A percentile compares a stretch with the other conserved stretches of the same genome.
Conservation (phyloP, 2,329 filamentous ascomycete species). For the Macrophomina pseudophaseolina region DNA sequence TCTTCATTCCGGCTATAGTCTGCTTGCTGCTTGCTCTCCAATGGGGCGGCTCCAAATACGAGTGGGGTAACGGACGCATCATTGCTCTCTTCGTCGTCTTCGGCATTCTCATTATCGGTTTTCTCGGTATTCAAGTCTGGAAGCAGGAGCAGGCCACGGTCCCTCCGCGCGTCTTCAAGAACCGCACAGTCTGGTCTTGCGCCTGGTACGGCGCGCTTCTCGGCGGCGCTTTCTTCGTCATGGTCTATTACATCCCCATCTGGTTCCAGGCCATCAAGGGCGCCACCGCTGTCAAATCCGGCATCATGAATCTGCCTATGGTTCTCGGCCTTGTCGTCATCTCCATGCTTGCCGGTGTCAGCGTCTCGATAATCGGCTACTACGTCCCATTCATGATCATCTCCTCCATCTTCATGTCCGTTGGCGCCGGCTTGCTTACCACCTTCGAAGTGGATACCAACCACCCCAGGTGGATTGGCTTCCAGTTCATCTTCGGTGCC, state of each 20-base stretch:
- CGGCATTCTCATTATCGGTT: constrained; percentile 48
- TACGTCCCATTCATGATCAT: constrained; percentile 57
- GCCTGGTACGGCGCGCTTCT: constrained; percentile 49
- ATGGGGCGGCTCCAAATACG: constrained; percentile 56
- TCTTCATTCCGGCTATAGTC: constrained; percentile 54
- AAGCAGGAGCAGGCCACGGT: constrained; percentile 50
- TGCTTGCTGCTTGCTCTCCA: constrained; percentile 57
- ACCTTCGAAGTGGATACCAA: constrained; percentile 49
- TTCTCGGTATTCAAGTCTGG: constrained; percentile 51
- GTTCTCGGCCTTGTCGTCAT: constrained; percentile 53
- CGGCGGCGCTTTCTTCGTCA: constrained; percentile 51
- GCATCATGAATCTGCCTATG: constrained; percentile 55
- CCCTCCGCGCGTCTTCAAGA: constrained; percentile 46
- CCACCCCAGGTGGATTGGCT: constrained; percentile 46
- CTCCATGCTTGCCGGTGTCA: constrained; percentile 46
- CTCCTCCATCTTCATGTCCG: constrained; percentile 49
- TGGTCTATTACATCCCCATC: constrained; percentile 53
- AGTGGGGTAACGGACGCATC: constrained; percentile 51
- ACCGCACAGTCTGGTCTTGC: constrained; percentile 51
- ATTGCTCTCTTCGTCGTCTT: constrained; percentile 54
- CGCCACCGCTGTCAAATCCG: constrained; percentile 51
- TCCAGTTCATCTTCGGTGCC: constrained; percentile 47
- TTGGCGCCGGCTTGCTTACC: constrained; percentile 53
- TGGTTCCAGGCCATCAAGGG: constrained; percentile 59
- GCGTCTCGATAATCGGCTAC: constrained; percentile 52